Conservation (phyloP, 1,284 basidiomycete species). For the Baeospora myosura region DNA sequence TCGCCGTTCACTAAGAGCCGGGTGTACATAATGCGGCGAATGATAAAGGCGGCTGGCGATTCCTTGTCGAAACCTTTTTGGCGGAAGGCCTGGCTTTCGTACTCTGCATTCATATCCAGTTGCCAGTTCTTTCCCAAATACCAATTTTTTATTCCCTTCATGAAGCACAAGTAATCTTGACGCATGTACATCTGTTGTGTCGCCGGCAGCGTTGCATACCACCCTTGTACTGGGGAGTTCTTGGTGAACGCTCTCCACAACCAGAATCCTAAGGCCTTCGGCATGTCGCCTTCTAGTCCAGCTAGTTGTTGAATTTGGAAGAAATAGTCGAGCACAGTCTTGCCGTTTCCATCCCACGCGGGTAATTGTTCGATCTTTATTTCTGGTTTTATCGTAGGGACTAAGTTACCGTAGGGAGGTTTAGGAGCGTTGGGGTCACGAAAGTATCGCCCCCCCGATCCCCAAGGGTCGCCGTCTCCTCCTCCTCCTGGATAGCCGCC, state of each 20-base stretch:
- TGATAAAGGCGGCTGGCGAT: slow-evolving; percentile 1
- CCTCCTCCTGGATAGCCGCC: no score
- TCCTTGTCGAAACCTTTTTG: slow-evolving; percentile 1
- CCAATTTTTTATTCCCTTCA: not conserved
- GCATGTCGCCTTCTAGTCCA: not conserved
- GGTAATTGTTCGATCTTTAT: slow-evolving; percentile 1
- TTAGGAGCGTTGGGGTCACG: no score
- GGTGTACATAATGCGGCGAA: not conserved
- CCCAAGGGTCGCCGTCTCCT: no score
- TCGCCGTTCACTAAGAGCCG: slow-evolving; percentile 1
- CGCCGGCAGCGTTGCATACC: slow-evolving; percentile 1
- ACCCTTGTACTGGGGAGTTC: not conserved
- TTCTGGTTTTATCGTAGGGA: slow-evolving; percentile 3
- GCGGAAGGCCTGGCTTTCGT: slow-evolving; percentile 3
- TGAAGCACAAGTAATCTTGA: not conserved
- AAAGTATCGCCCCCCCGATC: no score
- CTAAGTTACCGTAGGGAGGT: no score
- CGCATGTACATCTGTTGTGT: not conserved
- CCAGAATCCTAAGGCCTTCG: not conserved
- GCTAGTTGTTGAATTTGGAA: no score
- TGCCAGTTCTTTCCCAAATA: slow-evolving; percentile 6
- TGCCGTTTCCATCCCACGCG: slow-evolving; percentile 6
- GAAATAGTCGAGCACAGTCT: no score
- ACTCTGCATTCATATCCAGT: not conserved
- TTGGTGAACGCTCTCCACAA: not conserved